Evolutionary conservation across 495 filamentous ascomycete species (phyloP).

Genomic region (Aspergillus ellipticus): DNA sequence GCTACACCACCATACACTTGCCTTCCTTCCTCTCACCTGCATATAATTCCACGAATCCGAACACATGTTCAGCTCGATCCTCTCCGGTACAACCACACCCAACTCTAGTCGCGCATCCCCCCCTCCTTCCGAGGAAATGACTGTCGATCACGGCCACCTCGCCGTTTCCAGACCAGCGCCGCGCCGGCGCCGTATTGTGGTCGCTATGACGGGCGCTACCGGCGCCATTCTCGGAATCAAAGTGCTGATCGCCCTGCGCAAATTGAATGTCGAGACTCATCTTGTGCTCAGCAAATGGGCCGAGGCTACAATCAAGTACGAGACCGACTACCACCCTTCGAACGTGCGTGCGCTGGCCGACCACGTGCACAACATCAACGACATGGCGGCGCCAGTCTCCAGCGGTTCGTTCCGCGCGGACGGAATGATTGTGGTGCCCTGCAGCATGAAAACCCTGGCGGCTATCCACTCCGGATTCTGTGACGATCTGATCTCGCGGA

Average conservation of each 20-base stretch:
- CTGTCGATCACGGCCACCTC: background rate
- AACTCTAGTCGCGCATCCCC: conserved; percentile 2
- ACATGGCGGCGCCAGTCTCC: conserved; percentile 34
- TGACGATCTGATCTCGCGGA: conserved; percentile 45
- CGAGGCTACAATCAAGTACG: conserved; percentile 39
- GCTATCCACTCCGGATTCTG: conserved; percentile 28
- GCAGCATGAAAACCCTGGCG: conserved; percentile 41
- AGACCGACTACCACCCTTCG: conserved; percentile 33
- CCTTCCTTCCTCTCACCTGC: background rate
- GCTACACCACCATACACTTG: background rate
- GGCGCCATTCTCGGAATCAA: conserved; percentile 37
- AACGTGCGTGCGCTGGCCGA: conserved; percentile 35
- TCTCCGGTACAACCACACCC: conserved; percentile 1
- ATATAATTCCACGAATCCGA: background rate
- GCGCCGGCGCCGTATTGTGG: conserved; percentile 25
- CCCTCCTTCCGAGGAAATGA: background rate
- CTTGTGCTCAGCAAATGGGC: conserved; percentile 44
- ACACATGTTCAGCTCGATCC: background rate
- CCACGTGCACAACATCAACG: conserved; percentile 34
- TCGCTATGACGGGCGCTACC: conserved; percentile 42
- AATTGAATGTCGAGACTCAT: conserved; percentile 39
- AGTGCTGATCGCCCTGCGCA: conserved; percentile 32
- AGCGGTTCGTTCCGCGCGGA: conserved; percentile 35
- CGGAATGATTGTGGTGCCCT: conserved; percentile 41
- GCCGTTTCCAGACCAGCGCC: background rate